phyloP scores from a whole-genome alignment of 2,329 filamentous ascomycete genomes.

The Shiraia bambusicola region DNA sequence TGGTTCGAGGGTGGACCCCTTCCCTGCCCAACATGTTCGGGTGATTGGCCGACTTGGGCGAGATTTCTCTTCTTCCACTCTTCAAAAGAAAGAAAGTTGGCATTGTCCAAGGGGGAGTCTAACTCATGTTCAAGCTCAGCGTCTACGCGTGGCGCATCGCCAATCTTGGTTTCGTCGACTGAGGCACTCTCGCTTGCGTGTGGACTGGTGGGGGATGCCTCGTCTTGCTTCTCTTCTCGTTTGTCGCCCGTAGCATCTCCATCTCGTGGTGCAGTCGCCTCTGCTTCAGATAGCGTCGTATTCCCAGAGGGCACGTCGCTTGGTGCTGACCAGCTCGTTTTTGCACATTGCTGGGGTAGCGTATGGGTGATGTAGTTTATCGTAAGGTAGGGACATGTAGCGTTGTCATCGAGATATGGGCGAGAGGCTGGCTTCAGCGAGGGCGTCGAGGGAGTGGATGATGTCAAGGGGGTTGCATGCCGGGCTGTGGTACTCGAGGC shows the following conservation, averaged over 20 bases:
- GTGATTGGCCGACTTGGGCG: constrained; percentile 78
- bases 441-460: constrained; percentile 5
- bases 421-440: constrained; percentile 11
- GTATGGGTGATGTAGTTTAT: constrained; percentile 82
- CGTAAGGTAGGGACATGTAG: constrained; percentile 58
- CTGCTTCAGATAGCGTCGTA: constrained; percentile 13
- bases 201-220: constrained; percentile 2
- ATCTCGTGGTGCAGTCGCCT: constrained; percentile 10
- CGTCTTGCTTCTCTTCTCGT: constrained; percentile 6
- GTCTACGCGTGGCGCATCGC: constrained; percentile 19
- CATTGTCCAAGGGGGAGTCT: constrained; percentile 69
- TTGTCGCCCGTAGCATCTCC: constrained; percentile 10
- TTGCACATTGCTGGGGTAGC: constrained; percentile 73
- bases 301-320: constrained; percentile 14
- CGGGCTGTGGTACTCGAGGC: constrained; percentile 24
- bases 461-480: constrained; percentile 12
- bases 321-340: constrained; percentile 56
- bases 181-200: constrained; percentile 10
- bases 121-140: constrained; percentile 58
- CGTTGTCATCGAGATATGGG: constrained; percentile 34
- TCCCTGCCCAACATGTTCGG: constrained; percentile 63
- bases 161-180: constrained; percentile 5
- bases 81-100: constrained; percentile 92
- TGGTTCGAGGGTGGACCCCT: constrained; percentile 49
- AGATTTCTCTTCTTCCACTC: constrained; percentile 97